Conservation (phyloP, 2,329 filamentous ascomycete species). For the Lachnellula suecica region DNA sequence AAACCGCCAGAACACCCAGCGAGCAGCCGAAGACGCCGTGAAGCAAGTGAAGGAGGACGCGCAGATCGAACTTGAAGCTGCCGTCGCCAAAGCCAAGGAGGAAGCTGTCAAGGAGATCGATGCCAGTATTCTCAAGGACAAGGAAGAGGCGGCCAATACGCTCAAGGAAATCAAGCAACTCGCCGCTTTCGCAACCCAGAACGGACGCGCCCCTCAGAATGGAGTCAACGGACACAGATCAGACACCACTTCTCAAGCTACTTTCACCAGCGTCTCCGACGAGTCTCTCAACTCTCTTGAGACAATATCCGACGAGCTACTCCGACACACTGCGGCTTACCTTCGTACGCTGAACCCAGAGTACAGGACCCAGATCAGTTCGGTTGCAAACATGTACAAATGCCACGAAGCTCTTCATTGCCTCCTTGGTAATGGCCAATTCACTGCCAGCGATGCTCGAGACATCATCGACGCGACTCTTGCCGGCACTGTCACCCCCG, state of each 20-base stretch:
- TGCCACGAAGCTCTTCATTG: background rate
- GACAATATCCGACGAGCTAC: background rate
- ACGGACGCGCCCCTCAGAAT: no score
- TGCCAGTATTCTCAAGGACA: background rate
- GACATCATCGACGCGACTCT: background rate
- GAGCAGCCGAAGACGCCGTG: background rate
- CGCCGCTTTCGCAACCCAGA: no score
- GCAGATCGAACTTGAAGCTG: background rate
- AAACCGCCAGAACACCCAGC: background rate
- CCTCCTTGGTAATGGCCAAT: background rate
- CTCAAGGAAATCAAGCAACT: background rate
- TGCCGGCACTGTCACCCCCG: background rate
- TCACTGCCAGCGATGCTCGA: background rate
- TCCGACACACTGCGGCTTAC: background rate
- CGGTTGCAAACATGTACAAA: background rate
- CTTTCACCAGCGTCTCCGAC: background rate
- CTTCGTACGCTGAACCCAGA: background rate
- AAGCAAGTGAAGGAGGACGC: background rate
- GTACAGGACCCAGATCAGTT: background rate
- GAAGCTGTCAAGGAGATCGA: background rate
- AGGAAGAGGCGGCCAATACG: background rate
- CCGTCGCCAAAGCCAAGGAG: background rate
- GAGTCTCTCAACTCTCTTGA: background rate
- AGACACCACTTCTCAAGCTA: no score
- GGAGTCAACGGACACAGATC: no score